Base-by-base conservation (phyloP, 1,284 basidiomycete species). In the Cryptococcus jaspeensis region DNA sequence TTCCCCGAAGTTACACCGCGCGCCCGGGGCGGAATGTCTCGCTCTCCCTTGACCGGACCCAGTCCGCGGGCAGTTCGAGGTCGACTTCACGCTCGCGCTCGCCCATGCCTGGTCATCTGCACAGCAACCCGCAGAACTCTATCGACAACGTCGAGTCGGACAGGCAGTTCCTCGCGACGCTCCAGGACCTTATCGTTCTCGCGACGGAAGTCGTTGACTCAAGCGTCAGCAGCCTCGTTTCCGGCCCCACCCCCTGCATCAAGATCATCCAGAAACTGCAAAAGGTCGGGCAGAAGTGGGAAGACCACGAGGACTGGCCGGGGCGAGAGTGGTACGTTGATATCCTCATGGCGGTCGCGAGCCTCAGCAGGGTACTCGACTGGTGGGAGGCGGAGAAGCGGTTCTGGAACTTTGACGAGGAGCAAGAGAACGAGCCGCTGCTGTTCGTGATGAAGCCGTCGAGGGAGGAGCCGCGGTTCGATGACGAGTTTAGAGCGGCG, bases 321-420 rank as follows among this genome's bases (percentile, higher is more conserved):
- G 94, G 96, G 13, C 84, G 95, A 54, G 92, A 89, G 57, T 99
- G 96, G 96, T 99, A 98, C 77, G 94, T 98, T 57, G 92, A 95
- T 74, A 87, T 96, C 23, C 82, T 97, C 8, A 86, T 99, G 52
- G 94, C 96, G n/a, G 88, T 99, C 49, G 96, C 96, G 42, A 91
- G 89, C 66, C 85, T 99, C 58, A 91, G 88, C 74, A 89, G 96
- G 55, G 95, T 99, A 28, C 87, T 98, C 58, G 96, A 99, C 72
- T 99, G 96, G 96, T 99, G 95, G 95, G 92, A 97, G 75, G 95
- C 95, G n/a, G 96, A 99, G 80, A 95, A 95, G 72, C 92, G 94
- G 62, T 99, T 99, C 78, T 99, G 96, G 96, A 97, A 97, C 71
- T 98, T 98, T 71, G 90, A 94, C 72, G 92, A 95, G 59, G 90